Percentiles rank a stretch among this genome's conserved stretches.
Evolutionary conservation across 2,329 filamentous ascomycete species (phyloP).

Genomic region (Fusarium foetens): DNA sequence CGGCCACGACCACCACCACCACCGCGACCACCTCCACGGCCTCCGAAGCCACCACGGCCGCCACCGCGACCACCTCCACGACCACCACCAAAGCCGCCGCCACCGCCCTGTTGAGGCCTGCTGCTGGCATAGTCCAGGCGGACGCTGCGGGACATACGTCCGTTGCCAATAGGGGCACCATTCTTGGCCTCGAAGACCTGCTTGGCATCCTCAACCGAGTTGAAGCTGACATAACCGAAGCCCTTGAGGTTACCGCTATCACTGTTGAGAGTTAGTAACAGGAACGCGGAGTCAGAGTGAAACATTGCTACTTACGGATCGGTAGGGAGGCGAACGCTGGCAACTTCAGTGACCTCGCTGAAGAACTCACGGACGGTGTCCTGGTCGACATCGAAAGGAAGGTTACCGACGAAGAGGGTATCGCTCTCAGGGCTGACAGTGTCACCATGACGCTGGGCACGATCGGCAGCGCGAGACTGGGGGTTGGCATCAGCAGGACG

Average conservation of each 20-base stretch:
- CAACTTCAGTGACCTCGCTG: slow-evolving; percentile 73
- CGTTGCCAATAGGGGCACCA: slow-evolving; percentile 69
- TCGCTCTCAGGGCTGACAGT: slow-evolving; percentile 81
- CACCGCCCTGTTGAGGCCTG: slow-evolving; percentile 67
- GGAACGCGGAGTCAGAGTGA: not conserved
- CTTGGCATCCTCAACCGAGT: slow-evolving; percentile 84
- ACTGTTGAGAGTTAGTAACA: slow-evolving; percentile 52
- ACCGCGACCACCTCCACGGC: slow-evolving; percentile 57
- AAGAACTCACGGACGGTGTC: slow-evolving; percentile 80
- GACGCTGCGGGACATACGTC: slow-evolving; percentile 77
- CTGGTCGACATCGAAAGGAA: slow-evolving; percentile 85
- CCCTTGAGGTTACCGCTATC: slow-evolving; percentile 89
- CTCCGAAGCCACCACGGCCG: slow-evolving; percentile 61
- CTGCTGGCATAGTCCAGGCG: slow-evolving; percentile 85
- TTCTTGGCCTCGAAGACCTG: slow-evolving; percentile 75
- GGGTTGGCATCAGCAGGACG: slow-evolving; percentile 66
- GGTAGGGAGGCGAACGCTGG: slow-evolving; percentile 87
- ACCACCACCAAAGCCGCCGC: slow-evolving; percentile 60
- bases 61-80: slow-evolving; percentile 56
- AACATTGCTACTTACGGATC: slow-evolving; percentile 67
- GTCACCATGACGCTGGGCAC: slow-evolving; percentile 79
- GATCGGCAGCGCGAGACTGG: slow-evolving; percentile 69
- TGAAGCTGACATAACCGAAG: slow-evolving; percentile 90
- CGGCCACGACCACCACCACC: slow-evolving; percentile 58
- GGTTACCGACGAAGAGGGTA: slow-evolving; percentile 91